Evolutionary conservation across 2,329 filamentous ascomycete genomes (phyloP).

Genomic region (Teratosphaeria destructans): DNA sequence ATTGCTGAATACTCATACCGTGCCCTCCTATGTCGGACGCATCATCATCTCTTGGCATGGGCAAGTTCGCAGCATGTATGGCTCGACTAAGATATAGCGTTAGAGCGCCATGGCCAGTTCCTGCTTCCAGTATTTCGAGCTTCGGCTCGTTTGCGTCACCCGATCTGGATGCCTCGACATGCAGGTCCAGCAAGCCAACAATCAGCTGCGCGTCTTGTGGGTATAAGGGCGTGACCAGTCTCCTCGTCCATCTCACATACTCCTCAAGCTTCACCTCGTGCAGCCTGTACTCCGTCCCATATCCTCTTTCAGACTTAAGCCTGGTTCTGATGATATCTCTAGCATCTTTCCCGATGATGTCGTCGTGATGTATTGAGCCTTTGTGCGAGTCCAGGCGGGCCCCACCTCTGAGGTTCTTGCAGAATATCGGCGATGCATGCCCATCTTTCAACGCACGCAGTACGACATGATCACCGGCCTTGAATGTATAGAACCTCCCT

Average conservation of each 20-base stretch:
- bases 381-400: constrained; percentile 32
- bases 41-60: constrained; percentile 26
- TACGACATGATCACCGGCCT: constrained; percentile 26
- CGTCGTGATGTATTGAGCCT: constrained; percentile 39
- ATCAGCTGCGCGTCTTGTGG: constrained; percentile 66
- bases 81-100: constrained; percentile 67
- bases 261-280: constrained; percentile 60
- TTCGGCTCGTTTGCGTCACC: constrained; percentile 25
- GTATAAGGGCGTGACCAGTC: constrained; percentile 71
- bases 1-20: constrained; percentile 17
- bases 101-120: constrained; percentile 73
- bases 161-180: constrained; percentile 39
- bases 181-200: constrained; percentile 64
- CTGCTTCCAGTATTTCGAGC: constrained; percentile 71
- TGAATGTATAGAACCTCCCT: constrained; percentile 8
- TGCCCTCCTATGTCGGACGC: constrained; percentile 13
- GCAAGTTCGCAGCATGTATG: constrained; percentile 61
- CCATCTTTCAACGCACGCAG: constrained; percentile 31
- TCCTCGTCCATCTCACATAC: constrained; percentile 57
- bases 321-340: constrained; percentile 49
- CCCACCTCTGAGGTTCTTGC: constrained; percentile 28
- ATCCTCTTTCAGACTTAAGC: constrained; percentile 1
- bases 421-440: constrained; percentile 27
- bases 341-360: constrained; percentile 53
- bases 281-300: constrained; percentile 43